phyloP scores from a whole-genome alignment of 2,329 filamentous ascomycete genomes.

The Dactylellina parvicollis region DNA sequence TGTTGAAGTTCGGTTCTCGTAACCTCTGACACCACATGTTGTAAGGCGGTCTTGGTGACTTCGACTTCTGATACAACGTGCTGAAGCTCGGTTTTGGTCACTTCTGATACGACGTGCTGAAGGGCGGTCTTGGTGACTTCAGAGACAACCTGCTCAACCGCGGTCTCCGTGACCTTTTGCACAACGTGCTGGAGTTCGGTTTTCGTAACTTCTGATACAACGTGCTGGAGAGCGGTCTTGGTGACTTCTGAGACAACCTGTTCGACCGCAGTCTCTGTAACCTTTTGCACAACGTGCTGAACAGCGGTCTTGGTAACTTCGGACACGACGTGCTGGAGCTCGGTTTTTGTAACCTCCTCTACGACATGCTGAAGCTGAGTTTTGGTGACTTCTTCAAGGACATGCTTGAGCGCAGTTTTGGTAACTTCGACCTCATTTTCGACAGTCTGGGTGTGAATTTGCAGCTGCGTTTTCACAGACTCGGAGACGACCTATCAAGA shows the following conservation, averaged over 20 bases:
- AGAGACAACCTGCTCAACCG: too few relatives aligned
- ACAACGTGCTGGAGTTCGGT: constrained; percentile 24
- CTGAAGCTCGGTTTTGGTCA: too few relatives aligned
- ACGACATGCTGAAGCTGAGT: constrained; percentile 3
- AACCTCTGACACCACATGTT: too few relatives aligned
- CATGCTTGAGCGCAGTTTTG: constrained; percentile 21
- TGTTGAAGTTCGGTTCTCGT: too few relatives aligned
- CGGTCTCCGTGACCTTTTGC: constrained; percentile 30
- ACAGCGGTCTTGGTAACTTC: constrained; percentile 34
- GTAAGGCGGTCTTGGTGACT: too few relatives aligned
- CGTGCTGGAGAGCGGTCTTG: constrained; percentile 22
- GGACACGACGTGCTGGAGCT: constrained; percentile 29
- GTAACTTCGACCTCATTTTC: constrained; percentile 35
- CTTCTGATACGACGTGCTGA: too few relatives aligned
- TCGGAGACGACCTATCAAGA: constrained; percentile 19
- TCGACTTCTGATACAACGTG: too few relatives aligned
- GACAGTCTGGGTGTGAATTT: constrained; percentile 30
- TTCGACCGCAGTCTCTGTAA: constrained; percentile 26
- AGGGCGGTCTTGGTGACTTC: too few relatives aligned
- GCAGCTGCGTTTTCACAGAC: constrained; percentile 22
- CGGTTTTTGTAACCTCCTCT: constrained; percentile 7
- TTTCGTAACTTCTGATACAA: constrained; percentile 36
- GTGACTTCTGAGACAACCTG: constrained; percentile 19
- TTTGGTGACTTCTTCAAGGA: constrained; percentile 25
- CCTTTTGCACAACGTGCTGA: constrained; percentile 26